Conservation (phyloP, 768 basidiomycete genomes). For the Vararia minispora region DNA sequence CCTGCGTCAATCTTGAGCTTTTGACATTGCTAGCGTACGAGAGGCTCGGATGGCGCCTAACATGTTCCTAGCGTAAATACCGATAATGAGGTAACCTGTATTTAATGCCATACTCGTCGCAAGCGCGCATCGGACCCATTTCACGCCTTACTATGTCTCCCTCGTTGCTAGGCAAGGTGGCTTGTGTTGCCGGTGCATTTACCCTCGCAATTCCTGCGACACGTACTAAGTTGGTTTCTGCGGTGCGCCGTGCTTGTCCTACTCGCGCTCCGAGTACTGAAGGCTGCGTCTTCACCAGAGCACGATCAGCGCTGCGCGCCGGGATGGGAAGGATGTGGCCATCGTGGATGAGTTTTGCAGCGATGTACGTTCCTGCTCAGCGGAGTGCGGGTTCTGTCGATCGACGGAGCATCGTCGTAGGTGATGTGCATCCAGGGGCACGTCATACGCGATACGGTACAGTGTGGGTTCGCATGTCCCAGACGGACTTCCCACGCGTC, state of each 20-base stretch:
- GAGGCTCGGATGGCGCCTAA: no score
- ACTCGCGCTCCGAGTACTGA: slow-evolving; percentile 11
- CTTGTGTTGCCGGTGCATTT: no score
- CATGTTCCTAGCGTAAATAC: no score
- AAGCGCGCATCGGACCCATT: no score
- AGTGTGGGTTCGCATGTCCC: slow-evolving; percentile 7
- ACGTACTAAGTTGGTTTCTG: no score
- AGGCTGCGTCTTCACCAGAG: neutral
- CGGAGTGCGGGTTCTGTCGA: neutral
- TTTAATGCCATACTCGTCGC: no score
- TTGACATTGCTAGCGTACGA: no score
- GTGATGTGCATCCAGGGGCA: slow-evolving; percentile 8
- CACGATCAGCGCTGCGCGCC: slow-evolving; percentile 1
- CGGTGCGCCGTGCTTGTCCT: slow-evolving; percentile 5
- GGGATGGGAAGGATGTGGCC: slow-evolving; percentile 8
- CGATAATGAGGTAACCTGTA: no score
- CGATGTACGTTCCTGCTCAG: neutral
- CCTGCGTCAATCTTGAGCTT: no score
- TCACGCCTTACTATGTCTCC: no score
- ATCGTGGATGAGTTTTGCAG: slow-evolving; percentile 1
- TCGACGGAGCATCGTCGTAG: neutral
- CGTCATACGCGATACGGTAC: slow-evolving; percentile 7
- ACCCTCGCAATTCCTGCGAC: no score
- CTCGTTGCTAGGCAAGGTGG: no score
- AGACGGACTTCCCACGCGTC: neutral